Evolutionary conservation across 768 basidiomycete genomes (phyloP).

Genomic region (Nevesoporus exiguus): DNA sequence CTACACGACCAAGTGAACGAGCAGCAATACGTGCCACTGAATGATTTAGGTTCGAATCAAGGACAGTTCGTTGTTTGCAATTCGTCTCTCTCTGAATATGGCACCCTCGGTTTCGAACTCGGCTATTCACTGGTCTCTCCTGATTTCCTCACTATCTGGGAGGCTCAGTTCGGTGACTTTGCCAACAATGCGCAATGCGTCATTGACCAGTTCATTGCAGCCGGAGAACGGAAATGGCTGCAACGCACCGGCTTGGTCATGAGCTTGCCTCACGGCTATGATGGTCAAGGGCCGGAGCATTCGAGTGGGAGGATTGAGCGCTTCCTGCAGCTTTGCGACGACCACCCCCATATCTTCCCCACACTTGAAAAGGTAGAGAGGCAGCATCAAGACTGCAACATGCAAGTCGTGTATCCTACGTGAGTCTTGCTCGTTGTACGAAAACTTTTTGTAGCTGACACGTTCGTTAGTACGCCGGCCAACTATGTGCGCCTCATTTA

Average conservation of each 20-base stretch:
- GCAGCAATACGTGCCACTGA: slow-evolving; percentile 83
- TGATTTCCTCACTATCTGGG: slow-evolving; percentile 91
- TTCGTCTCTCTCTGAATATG: slow-evolving; percentile 94
- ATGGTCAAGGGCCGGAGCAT: slow-evolving; percentile 98
- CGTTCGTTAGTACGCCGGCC: slow-evolving; percentile 71
- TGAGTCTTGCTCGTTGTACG: slow-evolving; percentile 37
- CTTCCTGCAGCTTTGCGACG: slow-evolving; percentile 97
- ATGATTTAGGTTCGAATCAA: slow-evolving; percentile 83
- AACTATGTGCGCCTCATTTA: slow-evolving; percentile 61
- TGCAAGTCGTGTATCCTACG: slow-evolving; percentile 99
- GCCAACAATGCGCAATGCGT: slow-evolving; percentile 97
- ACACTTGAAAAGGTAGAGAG: slow-evolving; percentile 85
- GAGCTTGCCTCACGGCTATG: slow-evolving; percentile 91
- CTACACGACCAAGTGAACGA: slow-evolving; percentile 95
- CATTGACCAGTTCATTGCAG: slow-evolving; percentile 98
- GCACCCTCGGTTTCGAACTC: slow-evolving; percentile 93
- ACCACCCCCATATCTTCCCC: slow-evolving; percentile 91
- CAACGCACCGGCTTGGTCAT: slow-evolving; percentile 91
- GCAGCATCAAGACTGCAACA: slow-evolving; percentile 98
- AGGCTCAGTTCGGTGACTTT: slow-evolving; percentile 98
- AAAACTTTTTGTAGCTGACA: slow-evolving; percentile 5
- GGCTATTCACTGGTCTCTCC: slow-evolving; percentile 98
- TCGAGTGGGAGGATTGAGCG: slow-evolving; percentile 94
- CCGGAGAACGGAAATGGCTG: slow-evolving; percentile 97
- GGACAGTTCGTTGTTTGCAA: slow-evolving; percentile 95